phyloP scores from a whole-genome alignment of 23 red algal species.

The Gracilariopsis chorda region DNA sequence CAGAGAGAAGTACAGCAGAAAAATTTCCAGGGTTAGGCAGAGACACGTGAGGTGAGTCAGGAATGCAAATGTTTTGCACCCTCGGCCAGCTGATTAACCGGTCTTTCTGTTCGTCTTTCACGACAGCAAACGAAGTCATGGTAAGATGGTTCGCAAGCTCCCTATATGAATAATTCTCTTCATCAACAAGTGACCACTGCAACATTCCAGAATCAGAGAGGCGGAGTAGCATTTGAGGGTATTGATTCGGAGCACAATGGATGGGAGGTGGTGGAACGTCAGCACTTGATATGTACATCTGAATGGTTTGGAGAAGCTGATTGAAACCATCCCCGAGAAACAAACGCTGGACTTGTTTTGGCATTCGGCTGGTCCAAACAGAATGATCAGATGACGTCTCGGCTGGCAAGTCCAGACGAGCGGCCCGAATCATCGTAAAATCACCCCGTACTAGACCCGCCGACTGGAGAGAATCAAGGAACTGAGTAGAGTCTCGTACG shows the following conservation, averaged over 20 bases:
- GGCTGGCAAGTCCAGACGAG: too few species aligned
- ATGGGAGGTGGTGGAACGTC: background rate
- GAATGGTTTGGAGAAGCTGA: background rate
- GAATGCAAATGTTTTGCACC: conserved; percentile 2
- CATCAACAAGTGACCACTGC: background rate
- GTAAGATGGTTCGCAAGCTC: background rate
- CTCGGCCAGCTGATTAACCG: conserved; percentile 5
- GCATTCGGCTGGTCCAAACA: background rate
- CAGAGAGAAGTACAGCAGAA: background rate
- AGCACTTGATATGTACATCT: background rate
- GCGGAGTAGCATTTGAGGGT: background rate
- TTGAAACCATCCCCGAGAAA: background rate
- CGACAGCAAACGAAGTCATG: conserved; percentile 1
- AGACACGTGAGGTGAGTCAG: background rate
- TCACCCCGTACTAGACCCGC: too few species aligned
- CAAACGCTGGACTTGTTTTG: background rate
- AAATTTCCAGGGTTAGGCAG: conserved; percentile 8
- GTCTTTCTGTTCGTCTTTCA: background rate
- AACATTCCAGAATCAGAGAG: background rate
- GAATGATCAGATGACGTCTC: too few species aligned
- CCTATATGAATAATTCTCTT: background rate
- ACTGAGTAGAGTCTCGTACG: too few species aligned
- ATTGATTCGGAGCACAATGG: background rate
- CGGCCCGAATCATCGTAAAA: too few species aligned
- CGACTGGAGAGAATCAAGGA: too few species aligned